Conservation (phyloP, 352 stramenopile genomes). For the Phytophthora pseudosyringae region DNA sequence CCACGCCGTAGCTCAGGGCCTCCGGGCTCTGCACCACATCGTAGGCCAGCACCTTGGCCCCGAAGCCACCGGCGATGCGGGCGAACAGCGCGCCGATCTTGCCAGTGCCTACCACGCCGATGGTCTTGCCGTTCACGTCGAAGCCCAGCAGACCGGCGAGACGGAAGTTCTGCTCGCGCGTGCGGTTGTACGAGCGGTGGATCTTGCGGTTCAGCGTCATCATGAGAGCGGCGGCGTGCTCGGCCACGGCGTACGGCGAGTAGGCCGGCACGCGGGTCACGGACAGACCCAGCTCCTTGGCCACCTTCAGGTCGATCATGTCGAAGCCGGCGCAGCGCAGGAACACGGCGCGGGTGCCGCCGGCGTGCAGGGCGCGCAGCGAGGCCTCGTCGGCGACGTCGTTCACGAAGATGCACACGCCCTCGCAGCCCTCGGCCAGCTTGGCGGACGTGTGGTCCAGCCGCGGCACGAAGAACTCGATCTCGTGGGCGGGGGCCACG, state of each 20-base stretch:
- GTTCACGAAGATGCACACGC: constrained; percentile 87
- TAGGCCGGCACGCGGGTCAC: constrained; percentile 78
- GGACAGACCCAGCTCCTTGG: constrained; percentile 63
- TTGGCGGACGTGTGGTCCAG: constrained; percentile 54
- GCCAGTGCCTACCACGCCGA: constrained; percentile 65
- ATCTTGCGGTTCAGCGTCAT: constrained; percentile 85
- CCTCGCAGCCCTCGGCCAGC: constrained; percentile 62
- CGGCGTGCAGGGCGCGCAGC: constrained; percentile 55
- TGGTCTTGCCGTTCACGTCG: constrained; percentile 75
- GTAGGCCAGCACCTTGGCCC: constrained; percentile 64
- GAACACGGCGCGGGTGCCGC: constrained; percentile 66
- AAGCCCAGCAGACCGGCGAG: constrained; percentile 65
- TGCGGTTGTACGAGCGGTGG: constrained; percentile 76
- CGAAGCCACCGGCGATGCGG: constrained; percentile 44
- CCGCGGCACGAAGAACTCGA: constrained; percentile 61
- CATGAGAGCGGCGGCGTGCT: constrained; percentile 77
- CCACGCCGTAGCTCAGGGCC: constrained; percentile 36
- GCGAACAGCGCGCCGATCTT: constrained; percentile 52
- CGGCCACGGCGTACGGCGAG: constrained; percentile 78
- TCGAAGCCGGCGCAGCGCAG: constrained; percentile 84
- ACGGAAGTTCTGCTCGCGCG: constrained; percentile 77
- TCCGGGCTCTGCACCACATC: constrained; percentile 68
- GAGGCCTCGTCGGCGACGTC: too few species aligned
- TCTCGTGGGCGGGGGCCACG: constrained; percentile 49
- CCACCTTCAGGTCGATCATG: constrained; percentile 72